phyloP scores from a whole-genome alignment of 768 basidiomycete genomes.

The Suillus fuscotomentosus region DNA sequence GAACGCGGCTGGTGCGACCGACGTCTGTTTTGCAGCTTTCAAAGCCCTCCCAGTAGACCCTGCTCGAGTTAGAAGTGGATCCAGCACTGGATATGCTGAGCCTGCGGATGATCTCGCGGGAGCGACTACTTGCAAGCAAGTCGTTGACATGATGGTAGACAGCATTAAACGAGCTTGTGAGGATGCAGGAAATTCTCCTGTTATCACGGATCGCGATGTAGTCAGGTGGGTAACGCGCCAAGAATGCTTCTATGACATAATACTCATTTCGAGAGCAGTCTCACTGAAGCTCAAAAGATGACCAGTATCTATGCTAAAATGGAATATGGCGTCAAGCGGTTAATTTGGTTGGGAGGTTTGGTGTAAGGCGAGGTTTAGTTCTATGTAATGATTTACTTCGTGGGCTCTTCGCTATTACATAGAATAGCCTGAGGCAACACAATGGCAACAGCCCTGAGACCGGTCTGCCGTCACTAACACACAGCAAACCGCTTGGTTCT shows the following conservation, averaged over 20 bases:
- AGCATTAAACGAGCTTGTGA: constrained; percentile 66
- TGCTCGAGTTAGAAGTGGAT: constrained; percentile 41
- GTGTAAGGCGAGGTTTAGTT: neutral
- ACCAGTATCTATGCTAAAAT: constrained; percentile 89
- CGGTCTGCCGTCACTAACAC: neutral
- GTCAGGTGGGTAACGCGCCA: constrained; percentile 57
- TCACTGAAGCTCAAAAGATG: constrained; percentile 80
- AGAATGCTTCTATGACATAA: neutral
- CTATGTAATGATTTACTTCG: neutral
- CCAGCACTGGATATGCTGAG: constrained; percentile 44
- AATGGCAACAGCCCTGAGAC: neutral
- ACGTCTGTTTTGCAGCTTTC: constrained; percentile 67
- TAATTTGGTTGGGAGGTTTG: constrained; percentile 83
- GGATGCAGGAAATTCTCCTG: constrained; percentile 49
- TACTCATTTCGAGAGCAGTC: constrained; percentile 37
- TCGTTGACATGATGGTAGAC: constrained; percentile 72
- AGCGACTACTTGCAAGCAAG: constrained; percentile 73
- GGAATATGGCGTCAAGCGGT: constrained; percentile 89
- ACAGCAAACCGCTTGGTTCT: neutral
- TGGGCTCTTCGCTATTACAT: neutral
- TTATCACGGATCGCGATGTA: constrained; percentile 62
- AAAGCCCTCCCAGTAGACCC: constrained; percentile 78
- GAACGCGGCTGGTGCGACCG: constrained; percentile 32
- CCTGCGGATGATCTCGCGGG: constrained; percentile 59
- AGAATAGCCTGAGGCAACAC: neutral